Conservation (phyloP, 2,329 filamentous ascomycete species). For the Akanthomyces dipterigenus region DNA sequence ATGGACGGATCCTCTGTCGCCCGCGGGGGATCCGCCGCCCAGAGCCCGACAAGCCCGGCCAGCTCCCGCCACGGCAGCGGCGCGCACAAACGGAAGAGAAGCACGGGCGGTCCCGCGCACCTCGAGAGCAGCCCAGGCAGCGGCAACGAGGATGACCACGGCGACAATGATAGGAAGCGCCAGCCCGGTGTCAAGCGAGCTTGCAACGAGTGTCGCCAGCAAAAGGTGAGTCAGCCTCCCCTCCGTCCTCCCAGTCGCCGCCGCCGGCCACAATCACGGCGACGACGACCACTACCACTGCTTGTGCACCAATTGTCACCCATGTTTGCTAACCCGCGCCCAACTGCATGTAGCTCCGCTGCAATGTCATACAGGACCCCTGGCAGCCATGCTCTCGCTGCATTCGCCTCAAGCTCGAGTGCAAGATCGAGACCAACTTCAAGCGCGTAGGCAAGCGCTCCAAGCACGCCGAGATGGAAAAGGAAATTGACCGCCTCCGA, state of each 20-base stretch:
- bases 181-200: conserved; percentile 69
- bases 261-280: neutral
- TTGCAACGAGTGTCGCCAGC: conserved; percentile 79
- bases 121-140: conserved; percentile 58
- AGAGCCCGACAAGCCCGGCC: conserved; percentile 50
- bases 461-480: conserved; percentile 81
- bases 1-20: conserved; percentile 44
- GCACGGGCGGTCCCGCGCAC: conserved; percentile 39
- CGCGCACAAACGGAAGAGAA: conserved; percentile 51
- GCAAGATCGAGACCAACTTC: conserved; percentile 84
- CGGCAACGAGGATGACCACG: conserved; percentile 49
- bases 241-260: neutral
- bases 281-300: neutral
- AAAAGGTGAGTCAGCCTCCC: conserved; percentile 57
- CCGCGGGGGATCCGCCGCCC: conserved; percentile 38
- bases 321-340: conserved; percentile 1
- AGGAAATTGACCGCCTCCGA: conserved; percentile 65
- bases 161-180: conserved; percentile 53
- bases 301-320: neutral
- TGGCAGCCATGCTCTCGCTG: conserved; percentile 73
- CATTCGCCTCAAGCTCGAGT: conserved; percentile 70
- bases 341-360: conserved; percentile 54
- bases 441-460: conserved; percentile 77
- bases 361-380: conserved; percentile 76
- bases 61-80: conserved; percentile 45